A percentile compares a stretch with the other conserved stretches of the same genome.
phyloP scores from a whole-genome alignment of 75 land plant species.

The Adiantum capillusveneris region DNA sequence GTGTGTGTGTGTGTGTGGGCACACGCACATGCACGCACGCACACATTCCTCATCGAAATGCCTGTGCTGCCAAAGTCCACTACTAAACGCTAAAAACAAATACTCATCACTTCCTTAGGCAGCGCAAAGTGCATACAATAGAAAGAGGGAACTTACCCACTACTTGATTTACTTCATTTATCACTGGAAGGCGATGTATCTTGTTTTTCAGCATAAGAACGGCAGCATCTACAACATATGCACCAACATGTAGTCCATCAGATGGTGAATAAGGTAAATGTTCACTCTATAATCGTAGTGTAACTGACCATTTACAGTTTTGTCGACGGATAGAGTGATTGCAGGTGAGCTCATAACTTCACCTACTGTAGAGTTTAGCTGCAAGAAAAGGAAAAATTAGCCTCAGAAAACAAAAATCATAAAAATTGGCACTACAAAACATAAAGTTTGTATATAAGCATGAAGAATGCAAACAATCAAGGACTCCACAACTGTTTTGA shows the following conservation, averaged over 20 bases:
- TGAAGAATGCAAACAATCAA: too few relatives aligned
- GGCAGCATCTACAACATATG: conserved; percentile 28
- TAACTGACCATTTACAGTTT: conserved; percentile 38
- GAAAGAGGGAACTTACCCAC: conserved; percentile 24
- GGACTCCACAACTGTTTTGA: not conserved
- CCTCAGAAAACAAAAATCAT: too few relatives aligned
- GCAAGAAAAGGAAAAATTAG: conserved; percentile 2
- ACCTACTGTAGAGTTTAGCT: conserved; percentile 27
- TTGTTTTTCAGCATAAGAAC: conserved; percentile 44
- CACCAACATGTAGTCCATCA: not conserved
- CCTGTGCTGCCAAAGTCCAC: not conserved
- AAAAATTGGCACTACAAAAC: not conserved
- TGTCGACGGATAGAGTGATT: conserved; percentile 40
- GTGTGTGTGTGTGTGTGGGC: too few relatives aligned
- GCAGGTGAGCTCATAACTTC: conserved; percentile 43
- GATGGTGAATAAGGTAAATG: not conserved
- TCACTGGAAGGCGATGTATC: conserved; percentile 44
- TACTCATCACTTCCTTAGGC: not conserved
- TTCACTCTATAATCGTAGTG: too few relatives aligned
- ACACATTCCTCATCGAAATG: not conserved
- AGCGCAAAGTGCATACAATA: not conserved
- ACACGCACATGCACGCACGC: too few relatives aligned
- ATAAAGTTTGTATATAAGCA: not conserved
- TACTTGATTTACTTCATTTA: conserved; percentile 37
- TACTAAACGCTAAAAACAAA: not conserved